phyloP scores from a whole-genome alignment of 2,329 filamentous ascomycete species.

The Penicillium thymicola region DNA sequence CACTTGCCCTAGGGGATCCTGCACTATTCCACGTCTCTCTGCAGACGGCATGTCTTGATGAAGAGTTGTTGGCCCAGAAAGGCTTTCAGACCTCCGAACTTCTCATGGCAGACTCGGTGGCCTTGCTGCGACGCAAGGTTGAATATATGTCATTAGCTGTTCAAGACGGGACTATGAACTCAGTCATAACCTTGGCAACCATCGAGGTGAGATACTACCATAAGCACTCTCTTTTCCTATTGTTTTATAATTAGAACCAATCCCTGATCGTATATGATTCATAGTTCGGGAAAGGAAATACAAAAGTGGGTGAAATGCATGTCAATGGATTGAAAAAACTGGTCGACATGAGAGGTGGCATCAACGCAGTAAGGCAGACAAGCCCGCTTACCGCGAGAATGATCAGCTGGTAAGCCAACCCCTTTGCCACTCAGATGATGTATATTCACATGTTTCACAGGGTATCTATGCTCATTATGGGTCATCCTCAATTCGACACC shows the following conservation, averaged over 20 bases:
- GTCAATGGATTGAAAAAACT: slow-evolving; percentile 51
- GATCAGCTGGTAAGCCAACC: slow-evolving; percentile 49
- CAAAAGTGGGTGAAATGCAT: slow-evolving; percentile 46
- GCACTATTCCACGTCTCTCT: slow-evolving; percentile 59
- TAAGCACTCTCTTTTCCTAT: neutral
- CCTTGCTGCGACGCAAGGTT: slow-evolving; percentile 52
- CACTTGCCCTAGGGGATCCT: slow-evolving; percentile 54
- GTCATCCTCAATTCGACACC: slow-evolving; percentile 51
- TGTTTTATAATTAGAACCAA: neutral
- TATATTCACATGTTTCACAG: slow-evolving; percentile 31
- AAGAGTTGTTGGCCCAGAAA: slow-evolving; percentile 51
- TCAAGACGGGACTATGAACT: slow-evolving; percentile 56
- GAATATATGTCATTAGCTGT: slow-evolving; percentile 47
- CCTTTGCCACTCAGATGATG: too few relatives aligned
- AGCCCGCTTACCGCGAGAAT: slow-evolving; percentile 56
- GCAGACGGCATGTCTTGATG: slow-evolving; percentile 57
- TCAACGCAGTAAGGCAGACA: slow-evolving; percentile 46
- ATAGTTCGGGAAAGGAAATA: slow-evolving; percentile 55
- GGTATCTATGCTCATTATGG: slow-evolving; percentile 57
- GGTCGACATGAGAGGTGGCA: slow-evolving; percentile 52
- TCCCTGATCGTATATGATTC: neutral
- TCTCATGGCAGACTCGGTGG: slow-evolving; percentile 57
- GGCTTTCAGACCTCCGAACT: slow-evolving; percentile 55
- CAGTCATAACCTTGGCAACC: slow-evolving; percentile 56
- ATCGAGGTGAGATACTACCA: slow-evolving; percentile 50